These are phyloP conservation scores for Pelagophyceae sp. DNA, from an alignment of 352 stramenopile species.

Conservation along the genomic window DNA sequence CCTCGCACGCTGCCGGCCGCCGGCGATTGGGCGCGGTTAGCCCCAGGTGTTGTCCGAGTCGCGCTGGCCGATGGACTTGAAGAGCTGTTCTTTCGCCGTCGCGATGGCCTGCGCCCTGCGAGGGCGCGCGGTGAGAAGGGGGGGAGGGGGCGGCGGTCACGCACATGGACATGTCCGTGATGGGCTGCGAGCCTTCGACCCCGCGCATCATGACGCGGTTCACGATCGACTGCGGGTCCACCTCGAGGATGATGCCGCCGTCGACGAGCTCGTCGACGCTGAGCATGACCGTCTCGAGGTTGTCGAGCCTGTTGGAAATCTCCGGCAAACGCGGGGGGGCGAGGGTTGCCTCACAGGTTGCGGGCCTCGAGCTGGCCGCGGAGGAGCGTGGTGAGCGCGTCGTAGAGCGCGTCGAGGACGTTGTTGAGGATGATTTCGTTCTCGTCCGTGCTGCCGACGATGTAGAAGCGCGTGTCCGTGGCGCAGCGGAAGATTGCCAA, in stretches of 20 bases:
- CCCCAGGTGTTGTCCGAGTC: neutral
- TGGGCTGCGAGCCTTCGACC: conserved; percentile 20
- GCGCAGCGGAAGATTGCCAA: conserved; percentile 73
- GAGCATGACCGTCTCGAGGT: conserved; percentile 75
- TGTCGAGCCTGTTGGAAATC: conserved; percentile 56
- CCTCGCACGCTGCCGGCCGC: no score
- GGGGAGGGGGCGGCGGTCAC: no score
- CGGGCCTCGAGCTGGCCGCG: conserved; percentile 69
- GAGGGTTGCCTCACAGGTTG: neutral
- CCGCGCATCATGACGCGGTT: conserved; percentile 77
- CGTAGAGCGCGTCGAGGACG: conserved; percentile 68
- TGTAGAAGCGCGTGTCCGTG: conserved; percentile 73
- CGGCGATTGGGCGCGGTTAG: neutral
- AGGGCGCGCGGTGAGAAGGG: neutral
- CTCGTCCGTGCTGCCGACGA: conserved; percentile 66
- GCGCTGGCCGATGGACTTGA: conserved; percentile 23
- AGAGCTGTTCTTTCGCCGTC: conserved; percentile 27
- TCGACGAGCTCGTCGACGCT: conserved; percentile 78
- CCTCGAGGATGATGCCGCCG: conserved; percentile 71
- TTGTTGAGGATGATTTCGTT: conserved; percentile 75
- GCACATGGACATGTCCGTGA: conserved; percentile 28
- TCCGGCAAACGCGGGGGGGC: neutral
- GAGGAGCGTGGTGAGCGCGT: conserved; percentile 66
- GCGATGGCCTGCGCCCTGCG: conserved; percentile 21
- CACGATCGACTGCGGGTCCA: conserved; percentile 70